Evolutionary conservation across 139 green algal genomes (phyloP).

Genomic region (Spirogloea muscicola): DNA sequence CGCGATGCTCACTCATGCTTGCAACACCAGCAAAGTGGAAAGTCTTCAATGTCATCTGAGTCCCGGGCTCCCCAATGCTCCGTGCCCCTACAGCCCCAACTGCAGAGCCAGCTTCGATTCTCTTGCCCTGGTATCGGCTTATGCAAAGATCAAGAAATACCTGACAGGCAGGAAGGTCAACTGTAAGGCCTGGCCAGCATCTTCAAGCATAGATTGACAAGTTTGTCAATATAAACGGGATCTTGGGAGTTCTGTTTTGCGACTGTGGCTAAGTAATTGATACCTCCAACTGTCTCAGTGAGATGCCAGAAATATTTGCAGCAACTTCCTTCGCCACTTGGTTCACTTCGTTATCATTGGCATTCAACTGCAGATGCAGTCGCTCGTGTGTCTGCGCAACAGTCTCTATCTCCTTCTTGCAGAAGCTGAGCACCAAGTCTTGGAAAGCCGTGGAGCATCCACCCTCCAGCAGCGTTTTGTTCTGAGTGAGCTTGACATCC

Average conservation of each 20-base stretch:
- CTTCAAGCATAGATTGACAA: too few relatives aligned
- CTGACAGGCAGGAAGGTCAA: too few relatives aligned
- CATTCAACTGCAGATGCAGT: not conserved
- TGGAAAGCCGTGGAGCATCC: constrained; percentile 23
- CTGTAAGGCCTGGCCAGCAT: too few relatives aligned
- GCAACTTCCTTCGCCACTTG: not conserved
- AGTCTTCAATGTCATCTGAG: constrained; percentile 99
- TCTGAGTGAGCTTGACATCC: too few relatives aligned
- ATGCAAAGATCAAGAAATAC: constrained; percentile 62
- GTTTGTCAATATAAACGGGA: too few relatives aligned
- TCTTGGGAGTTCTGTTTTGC: too few relatives aligned
- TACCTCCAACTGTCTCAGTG: constrained; percentile 5
- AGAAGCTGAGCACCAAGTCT: constrained; percentile 12
- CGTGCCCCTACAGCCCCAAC: constrained; percentile 91
- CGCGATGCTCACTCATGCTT: constrained; percentile 81
- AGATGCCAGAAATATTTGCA: not conserved
- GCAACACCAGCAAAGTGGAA: constrained; percentile 99
- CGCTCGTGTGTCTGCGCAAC: not conserved
- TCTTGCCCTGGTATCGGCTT: constrained; percentile 71
- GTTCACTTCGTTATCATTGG: too few relatives aligned
- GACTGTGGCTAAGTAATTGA: too few relatives aligned
- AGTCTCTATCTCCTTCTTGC: constrained; percentile 22
- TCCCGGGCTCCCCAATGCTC: constrained; percentile 92
- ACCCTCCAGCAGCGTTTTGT: too few relatives aligned
- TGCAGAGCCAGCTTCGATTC: constrained; percentile 74